Percentiles rank a stretch among this genome's conserved stretches.
These are phyloP conservation scores for Epichloe baconii DNA, from an alignment of 2,329 filamentous ascomycete genomes.

Conservation along the genomic window DNA sequence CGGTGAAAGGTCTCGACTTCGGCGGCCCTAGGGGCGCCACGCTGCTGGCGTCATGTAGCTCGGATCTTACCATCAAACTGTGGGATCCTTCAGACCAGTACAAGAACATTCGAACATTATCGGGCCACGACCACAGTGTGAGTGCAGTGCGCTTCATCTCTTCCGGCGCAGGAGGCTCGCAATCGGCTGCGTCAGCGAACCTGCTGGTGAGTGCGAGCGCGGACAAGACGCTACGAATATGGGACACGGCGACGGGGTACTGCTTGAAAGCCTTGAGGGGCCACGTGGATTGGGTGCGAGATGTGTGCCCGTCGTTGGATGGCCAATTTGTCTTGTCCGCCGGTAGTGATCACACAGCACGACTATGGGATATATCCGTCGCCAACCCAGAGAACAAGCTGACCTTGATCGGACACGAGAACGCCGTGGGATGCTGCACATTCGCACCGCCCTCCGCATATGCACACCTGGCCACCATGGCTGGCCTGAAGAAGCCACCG, in stretches of 20 bases:
- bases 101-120: conserved; percentile 85
- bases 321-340: conserved; percentile 70
- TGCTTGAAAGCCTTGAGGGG: conserved; percentile 76
- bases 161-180: conserved; percentile 63
- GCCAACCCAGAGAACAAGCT: conserved; percentile 54
- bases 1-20: conserved; percentile 74
- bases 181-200: conserved; percentile 61
- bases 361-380: conserved; percentile 70
- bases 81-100: conserved; percentile 88
- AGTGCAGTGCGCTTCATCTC: conserved; percentile 78
- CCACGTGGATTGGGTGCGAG: conserved; percentile 77
- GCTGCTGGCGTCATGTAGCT: conserved; percentile 50
- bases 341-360: conserved; percentile 66
- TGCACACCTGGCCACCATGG: conserved; percentile 59
- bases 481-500: conserved; percentile 73
- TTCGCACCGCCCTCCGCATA: conserved; percentile 74
- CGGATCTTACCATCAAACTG: conserved; percentile 83
- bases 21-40: conserved; percentile 72
- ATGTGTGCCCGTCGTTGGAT: conserved; percentile 71
- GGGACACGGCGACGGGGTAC: conserved; percentile 85
- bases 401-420: conserved; percentile 72
- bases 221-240: conserved; percentile 73
- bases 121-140: conserved; percentile 83
- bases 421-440: conserved; percentile 73
- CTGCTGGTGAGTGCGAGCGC: conserved; percentile 72